A percentile compares a stretch with the other conserved stretches of the same genome.
Evolutionary conservation across 208 protist species (phyloP).

Genomic region (Trypanosoma vivax): DNA sequence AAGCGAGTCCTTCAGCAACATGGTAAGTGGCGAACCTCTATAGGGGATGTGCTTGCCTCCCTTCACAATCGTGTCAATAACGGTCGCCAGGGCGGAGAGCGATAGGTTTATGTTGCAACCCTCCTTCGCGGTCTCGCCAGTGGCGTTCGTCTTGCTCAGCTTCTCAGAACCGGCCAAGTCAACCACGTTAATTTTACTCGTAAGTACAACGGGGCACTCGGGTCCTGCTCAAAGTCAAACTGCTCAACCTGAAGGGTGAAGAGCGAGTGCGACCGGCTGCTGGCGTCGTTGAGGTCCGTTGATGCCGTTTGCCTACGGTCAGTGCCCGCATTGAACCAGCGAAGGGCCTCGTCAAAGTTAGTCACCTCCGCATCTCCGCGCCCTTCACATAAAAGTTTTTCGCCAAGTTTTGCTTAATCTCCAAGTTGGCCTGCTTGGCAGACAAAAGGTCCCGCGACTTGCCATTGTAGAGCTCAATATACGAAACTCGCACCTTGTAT

Average conservation of each 20-base stretch:
- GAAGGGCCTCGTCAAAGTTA: conserved; percentile 74
- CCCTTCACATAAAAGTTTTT: conserved; percentile 92
- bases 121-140: conserved; percentile 90
- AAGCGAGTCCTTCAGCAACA: conserved; percentile 90
- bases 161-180: conserved; percentile 93
- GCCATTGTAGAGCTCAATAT: conserved; percentile 90
- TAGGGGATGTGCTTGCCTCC: conserved; percentile 88
- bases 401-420: conserved; percentile 89
- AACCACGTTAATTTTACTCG: conserved; percentile 91
- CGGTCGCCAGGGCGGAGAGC: conserved; percentile 86
- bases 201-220: conserved; percentile 72
- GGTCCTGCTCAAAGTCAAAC: conserved; percentile 84
- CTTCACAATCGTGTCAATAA: conserved; percentile 90
- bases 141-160: conserved; percentile 90
- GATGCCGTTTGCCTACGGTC: conserved; percentile 84
- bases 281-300: conserved; percentile 88
- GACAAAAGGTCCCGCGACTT: conserved; percentile 82
- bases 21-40: conserved; percentile 86
- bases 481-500: conserved; percentile 86
- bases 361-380: conserved; percentile 86
- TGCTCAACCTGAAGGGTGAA: conserved; percentile 87
- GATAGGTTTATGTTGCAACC: conserved; percentile 93
- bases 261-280: conserved; percentile 86
- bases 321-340: conserved; percentile 84
- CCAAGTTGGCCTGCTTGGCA: conserved; percentile 73